Evolutionary conservation across 1,284 basidiomycete species (phyloP), one percentile per base, ranked within the genome.

Genomic region (Puccinia triticina): DNA sequence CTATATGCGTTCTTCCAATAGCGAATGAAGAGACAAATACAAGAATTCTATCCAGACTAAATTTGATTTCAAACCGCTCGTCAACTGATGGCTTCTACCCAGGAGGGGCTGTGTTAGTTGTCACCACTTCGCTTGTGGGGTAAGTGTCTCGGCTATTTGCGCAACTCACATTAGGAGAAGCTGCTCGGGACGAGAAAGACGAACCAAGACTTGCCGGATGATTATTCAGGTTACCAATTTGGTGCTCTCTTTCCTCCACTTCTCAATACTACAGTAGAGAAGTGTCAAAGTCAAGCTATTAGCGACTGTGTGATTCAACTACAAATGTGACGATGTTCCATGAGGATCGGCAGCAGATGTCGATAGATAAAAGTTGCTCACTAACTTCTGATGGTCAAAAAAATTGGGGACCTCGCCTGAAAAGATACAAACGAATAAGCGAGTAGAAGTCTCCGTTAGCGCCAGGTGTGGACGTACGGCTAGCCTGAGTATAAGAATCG

Each of bases 111-210:
- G 3, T 29, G 48, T 53, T 34, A 50, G 43, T 32, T 21, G 32
- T 73, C 71, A 34, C 43, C 26, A 32, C 48, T 73, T 73, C 71
- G 71, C 71, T 73, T 73, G 71, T 50, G 71, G 71, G 71, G 71
- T 73, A 73, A 73, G 71, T 67, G 66, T 73, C 59, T 61, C 71
- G 71, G 71, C 48, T 73, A 73, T 53, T 53, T 73, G 48, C 32
- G 46, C 66, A 69, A 73, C 71, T 73, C 71, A 73, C 18, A 53
- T 29, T 29, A 73, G 29, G 11, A 50, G 40, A 73, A 53, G 46
- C 59, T 61, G 59, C 71, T 73, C 71, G 71, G 71, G 71, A 50
- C 71, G 71, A 73, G 71, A 48, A 69, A 50, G n/a, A 53, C 48
- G 18, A 73, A 53, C 48, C 71, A 73, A 73, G 71, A 32, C 26